Evolutionary conservation across 2,329 filamentous ascomycete genomes (phyloP).

Genomic region (Pseudocercospora macadamiae): DNA sequence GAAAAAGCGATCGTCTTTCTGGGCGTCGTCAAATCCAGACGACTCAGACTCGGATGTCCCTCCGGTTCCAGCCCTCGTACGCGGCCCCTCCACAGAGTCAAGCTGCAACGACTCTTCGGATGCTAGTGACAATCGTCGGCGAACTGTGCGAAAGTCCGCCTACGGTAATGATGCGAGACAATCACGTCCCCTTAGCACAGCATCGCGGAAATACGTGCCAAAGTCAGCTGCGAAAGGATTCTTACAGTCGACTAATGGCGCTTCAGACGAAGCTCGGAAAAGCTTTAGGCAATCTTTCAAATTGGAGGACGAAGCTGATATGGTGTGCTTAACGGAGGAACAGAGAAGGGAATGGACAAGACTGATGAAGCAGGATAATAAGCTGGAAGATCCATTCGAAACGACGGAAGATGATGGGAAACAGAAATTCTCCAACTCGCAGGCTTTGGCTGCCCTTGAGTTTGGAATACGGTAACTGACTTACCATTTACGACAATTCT

Average conservation of each 20-base stretch:
- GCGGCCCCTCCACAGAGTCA: constrained; percentile 20
- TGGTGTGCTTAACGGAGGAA: constrained; percentile 33
- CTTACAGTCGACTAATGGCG: constrained; percentile 29
- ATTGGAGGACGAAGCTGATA: constrained; percentile 25
- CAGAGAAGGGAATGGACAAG: constrained; percentile 35
- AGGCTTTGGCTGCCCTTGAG: constrained; percentile 34
- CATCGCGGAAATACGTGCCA: constrained; percentile 28
- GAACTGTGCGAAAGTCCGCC: not conserved
- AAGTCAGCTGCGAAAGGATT: constrained; percentile 31
- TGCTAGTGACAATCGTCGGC: not conserved
- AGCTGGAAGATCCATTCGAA: constrained; percentile 17
- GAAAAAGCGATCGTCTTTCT: constrained; percentile 25
- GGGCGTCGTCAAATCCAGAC: constrained; percentile 29
- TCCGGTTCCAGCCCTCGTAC: constrained; percentile 25
- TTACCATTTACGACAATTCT: constrained; percentile 1
- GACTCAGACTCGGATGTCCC: constrained; percentile 27
- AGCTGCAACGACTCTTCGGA: constrained; percentile 14
- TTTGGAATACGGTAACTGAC: constrained; percentile 26
- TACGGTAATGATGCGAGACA: constrained; percentile 1
- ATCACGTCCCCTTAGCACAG: constrained; percentile 26
- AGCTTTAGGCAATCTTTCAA: constrained; percentile 27
- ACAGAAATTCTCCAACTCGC: constrained; percentile 26
- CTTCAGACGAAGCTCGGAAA: constrained; percentile 21
- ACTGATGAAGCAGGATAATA: constrained; percentile 23
- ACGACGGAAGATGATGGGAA: constrained; percentile 5